Base-by-base conservation (phyloP, 225 moss, liverwort and hornwort genomes). In the Pleurozium schreberi region DNA sequence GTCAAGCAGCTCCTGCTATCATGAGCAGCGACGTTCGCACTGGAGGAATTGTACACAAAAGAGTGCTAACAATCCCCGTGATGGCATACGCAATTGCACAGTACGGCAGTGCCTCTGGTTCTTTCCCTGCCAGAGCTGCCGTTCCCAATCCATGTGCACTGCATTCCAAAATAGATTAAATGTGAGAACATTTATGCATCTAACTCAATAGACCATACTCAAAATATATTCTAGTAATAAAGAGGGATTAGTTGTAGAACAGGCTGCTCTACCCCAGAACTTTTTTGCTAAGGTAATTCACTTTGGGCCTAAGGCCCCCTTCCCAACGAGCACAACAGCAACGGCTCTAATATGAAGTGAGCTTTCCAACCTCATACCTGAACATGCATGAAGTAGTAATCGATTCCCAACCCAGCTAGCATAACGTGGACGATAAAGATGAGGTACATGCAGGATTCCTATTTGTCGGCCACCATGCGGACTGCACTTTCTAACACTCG, bases 131-230 rank as follows among this genome's bases (percentile, higher is more conserved):
- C 86, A 99, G 90, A 38, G 99, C 97, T 82, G 99, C 97, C 55
- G 96, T 99, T 90, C 99, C 97, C 83, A 99, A 91, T 89, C 99
- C 99, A 89, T 99, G 97, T 50, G 96, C 97, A 90, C 99, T 99
- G 96, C 92, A 93, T 63, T 70, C 71, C 89, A 87, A 75, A 81
- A 80, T 33, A 75, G 55, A 91, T 87, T 70, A 75, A 68, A 84
- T 36, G 80, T 89, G 31, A 91, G 81, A 66, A 80, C 30, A 34
- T 57, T 73, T 34, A 87, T 42, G 63, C 47, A 59, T 58, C 80
- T 53, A 43, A 59, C 67, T 74, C 57, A 60, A 9, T 69, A 22
- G 45, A 75, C 40, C 58, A 50, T 50, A 47, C 63, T 71, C 40
- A 36, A 12, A 86, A 87, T 80, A 15, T 57, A 42, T 38, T 75